phyloP scores from a whole-genome alignment of 345 rosid genomes.

The Diplotaxis tenuifolia region DNA sequence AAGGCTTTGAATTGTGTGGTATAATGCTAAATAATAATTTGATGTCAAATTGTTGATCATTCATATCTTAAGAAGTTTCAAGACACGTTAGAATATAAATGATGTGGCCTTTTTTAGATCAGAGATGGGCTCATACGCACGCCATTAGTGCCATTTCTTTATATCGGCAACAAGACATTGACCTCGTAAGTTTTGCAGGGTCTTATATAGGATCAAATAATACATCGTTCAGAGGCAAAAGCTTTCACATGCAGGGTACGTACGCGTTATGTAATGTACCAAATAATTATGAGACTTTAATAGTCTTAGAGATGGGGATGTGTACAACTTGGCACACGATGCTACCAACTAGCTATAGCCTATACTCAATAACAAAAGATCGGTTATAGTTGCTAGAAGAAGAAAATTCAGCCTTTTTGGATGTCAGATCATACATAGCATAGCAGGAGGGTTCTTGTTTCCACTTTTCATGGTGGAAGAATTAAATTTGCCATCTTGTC shows the following conservation, averaged over 20 bases:
- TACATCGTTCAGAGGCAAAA: not conserved
- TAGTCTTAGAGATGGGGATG: conserved; percentile 9
- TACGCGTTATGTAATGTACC: not conserved
- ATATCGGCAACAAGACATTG: not conserved
- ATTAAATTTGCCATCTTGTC: not conserved
- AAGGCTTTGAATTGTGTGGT: not conserved
- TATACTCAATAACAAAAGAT: not conserved
- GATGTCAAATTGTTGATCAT: not conserved
- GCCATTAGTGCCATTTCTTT: conserved; percentile 3
- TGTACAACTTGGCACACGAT: conserved; percentile 26
- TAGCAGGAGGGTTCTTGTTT: not conserved
- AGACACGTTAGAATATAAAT: not conserved
- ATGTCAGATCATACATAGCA: not conserved
- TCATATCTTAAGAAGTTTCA: not conserved
- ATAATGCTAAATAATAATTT: not conserved
- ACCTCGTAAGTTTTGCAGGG: not conserved
- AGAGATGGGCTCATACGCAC: not conserved
- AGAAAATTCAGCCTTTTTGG: not conserved
- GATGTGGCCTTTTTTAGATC: not conserved
- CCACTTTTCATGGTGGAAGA: conserved; percentile 8
- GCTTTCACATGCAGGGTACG: conserved; percentile 14
- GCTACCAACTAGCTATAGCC: not conserved
- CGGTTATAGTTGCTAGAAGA: conserved; percentile 16
- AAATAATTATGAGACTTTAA: not conserved
- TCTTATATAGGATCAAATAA: not conserved